These are phyloP conservation scores for Amphirosellinia nigrospora DNA, from an alignment of 495 filamentous ascomycete genomes.

Conservation along the genomic window DNA sequence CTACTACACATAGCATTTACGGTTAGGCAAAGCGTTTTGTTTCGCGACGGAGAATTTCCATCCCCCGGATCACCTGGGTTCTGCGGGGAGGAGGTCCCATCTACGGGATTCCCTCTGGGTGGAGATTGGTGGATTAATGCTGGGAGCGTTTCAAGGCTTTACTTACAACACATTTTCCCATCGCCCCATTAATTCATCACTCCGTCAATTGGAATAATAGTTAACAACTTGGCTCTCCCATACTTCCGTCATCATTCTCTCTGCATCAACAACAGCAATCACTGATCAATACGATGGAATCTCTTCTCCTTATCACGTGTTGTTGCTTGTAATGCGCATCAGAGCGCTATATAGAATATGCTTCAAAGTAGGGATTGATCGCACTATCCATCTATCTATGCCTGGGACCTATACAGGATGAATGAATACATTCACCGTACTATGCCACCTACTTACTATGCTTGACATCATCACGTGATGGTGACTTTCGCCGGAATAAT, in stretches of 20 bases:
- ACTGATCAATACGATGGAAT: background rate
- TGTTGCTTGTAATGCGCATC: background rate
- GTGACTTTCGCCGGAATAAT: background rate
- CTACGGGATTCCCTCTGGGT: background rate
- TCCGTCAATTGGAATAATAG: constrained; percentile 12
- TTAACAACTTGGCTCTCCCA: background rate
- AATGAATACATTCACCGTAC: too few relatives aligned
- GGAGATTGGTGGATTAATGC: constrained; percentile 25
- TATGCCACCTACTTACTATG: background rate
- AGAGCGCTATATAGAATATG: background rate
- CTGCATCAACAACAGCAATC: background rate
- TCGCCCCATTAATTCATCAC: background rate
- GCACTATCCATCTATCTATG: too few relatives aligned
- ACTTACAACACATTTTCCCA: background rate
- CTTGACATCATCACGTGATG: background rate
- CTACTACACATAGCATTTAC: background rate
- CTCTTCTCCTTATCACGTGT: background rate
- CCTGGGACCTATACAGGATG: too few relatives aligned
- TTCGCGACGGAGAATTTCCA: background rate
- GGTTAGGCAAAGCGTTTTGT: background rate
- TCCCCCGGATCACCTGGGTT: constrained; percentile 6
- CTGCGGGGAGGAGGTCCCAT: background rate
- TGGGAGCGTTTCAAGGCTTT: background rate
- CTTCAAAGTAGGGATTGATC: background rate
- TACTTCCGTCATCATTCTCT: background rate